phyloP scores from a whole-genome alignment of 23 red algal genomes.

The Cyanidium caldarium region DNA sequence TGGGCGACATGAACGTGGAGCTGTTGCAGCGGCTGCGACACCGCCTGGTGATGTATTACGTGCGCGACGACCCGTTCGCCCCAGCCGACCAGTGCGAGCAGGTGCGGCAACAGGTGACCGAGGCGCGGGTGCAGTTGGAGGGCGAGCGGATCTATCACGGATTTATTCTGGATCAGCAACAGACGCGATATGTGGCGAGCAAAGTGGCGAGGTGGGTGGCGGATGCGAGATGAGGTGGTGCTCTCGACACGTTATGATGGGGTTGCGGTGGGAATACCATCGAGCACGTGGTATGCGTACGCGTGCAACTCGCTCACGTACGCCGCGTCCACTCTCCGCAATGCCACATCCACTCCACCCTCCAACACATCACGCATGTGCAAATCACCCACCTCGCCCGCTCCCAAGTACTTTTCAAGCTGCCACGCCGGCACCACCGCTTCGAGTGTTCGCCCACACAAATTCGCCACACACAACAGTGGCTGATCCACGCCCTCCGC shows the following conservation, averaged over 20 bases:
- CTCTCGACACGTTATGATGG: too few species aligned
- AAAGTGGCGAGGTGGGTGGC: background rate
- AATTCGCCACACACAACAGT: constrained; percentile 18
- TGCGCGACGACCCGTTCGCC: background rate
- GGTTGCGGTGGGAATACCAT: too few species aligned
- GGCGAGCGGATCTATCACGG: background rate
- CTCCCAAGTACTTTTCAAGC: background rate
- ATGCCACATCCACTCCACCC: too few species aligned
- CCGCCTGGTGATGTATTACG: constrained; percentile 1
- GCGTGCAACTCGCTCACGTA: too few species aligned
- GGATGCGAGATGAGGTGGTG: too few species aligned
- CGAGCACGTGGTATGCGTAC: too few species aligned
- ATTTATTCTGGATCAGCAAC: background rate
- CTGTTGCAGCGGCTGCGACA: background rate
- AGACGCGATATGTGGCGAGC: background rate
- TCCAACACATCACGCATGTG: background rate
- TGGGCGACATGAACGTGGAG: constrained; percentile 1
- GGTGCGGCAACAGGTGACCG: background rate
- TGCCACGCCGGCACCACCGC: background rate
- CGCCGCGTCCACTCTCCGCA: too few species aligned
- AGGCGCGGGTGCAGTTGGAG: background rate
- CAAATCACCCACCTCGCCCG: background rate
- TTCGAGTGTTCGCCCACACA: background rate
- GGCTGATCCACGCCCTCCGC: background rate
- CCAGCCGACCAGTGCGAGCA: background rate